Conservation (phyloP, 352 stramenopile species). For the Pythium dissimile region DNA sequence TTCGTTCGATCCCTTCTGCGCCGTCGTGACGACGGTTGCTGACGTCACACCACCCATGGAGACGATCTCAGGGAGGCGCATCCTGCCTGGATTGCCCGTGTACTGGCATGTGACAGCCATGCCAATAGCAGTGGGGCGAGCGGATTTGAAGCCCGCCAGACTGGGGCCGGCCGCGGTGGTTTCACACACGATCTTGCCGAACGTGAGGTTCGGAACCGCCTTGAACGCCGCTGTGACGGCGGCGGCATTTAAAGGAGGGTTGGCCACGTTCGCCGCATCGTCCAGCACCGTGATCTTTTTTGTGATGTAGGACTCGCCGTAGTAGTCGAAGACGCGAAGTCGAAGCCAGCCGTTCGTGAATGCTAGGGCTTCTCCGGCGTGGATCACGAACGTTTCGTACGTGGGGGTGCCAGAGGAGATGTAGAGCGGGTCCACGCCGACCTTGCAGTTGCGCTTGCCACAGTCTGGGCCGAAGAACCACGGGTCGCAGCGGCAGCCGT, state of each 20-base stretch:
- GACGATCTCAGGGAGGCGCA: conserved; percentile 49
- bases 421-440: conserved; percentile 69
- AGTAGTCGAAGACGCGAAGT: conserved; percentile 63
- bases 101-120: conserved; percentile 60
- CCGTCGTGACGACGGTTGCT: conserved; percentile 32
- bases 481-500: conserved; percentile 88
- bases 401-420: conserved; percentile 31
- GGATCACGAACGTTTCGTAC: conserved; percentile 54
- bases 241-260: background rate
- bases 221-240: conserved; percentile 24
- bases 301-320: conserved; percentile 68
- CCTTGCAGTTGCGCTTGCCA: conserved; percentile 53
- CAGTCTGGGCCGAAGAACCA: conserved; percentile 88
- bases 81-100: conserved; percentile 42
- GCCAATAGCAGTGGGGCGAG: conserved; percentile 14
- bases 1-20: conserved; percentile 33
- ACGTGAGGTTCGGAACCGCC: conserved; percentile 46
- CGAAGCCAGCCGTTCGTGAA: conserved; percentile 26
- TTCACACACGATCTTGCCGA: conserved; percentile 41
- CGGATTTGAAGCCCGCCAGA: conserved; percentile 19
- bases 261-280: background rate
- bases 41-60: conserved; percentile 2
- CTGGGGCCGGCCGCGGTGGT: background rate
- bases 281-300: conserved; percentile 37
- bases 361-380: conserved; percentile 17